A percentile compares a stretch with the other conserved stretches of the same genome.
Evolutionary conservation across 805 yeast species (phyloP).

Genomic region (Nakazawaea molendinolei): DNA sequence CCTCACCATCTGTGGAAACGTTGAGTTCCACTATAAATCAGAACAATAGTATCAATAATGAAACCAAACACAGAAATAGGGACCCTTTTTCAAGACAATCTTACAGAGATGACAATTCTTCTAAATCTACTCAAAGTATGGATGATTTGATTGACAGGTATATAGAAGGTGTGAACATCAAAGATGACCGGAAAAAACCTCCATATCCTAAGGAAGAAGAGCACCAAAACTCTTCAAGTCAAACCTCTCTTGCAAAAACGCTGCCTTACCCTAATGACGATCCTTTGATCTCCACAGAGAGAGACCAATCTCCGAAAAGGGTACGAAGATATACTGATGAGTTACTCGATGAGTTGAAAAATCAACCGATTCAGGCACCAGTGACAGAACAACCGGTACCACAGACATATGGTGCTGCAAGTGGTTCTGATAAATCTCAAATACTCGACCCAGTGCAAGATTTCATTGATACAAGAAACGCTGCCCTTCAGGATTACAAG

Average conservation of each 20-base stretch:
- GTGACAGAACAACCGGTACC: constrained; percentile 3
- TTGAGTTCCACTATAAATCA: not conserved
- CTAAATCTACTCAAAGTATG: constrained; percentile 2
- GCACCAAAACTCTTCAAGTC: not conserved
- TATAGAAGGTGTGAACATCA: constrained; percentile 1
- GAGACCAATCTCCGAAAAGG: too few species aligned
- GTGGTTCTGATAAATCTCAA: constrained; percentile 7
- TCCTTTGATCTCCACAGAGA: not conserved
- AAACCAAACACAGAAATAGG: not conserved
- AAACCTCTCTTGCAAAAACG: constrained; percentile 11
- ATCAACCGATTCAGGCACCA: not conserved
- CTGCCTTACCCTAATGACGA: not conserved
- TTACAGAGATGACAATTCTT: not conserved
- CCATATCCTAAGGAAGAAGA: constrained; percentile 1
- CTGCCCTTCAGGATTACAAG: constrained; percentile 28
- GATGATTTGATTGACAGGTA: constrained; percentile 11
- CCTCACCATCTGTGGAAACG: constrained; percentile 6
- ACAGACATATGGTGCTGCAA: not conserved
- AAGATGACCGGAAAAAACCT: not conserved
- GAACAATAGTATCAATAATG: not conserved
- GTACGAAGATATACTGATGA: too few species aligned
- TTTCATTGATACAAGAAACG: constrained; percentile 24
- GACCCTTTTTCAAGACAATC: not conserved
- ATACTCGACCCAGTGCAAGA: constrained; percentile 11
- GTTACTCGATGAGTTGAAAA: constrained; percentile 3